Evolutionary conservation across 768 basidiomycete species (phyloP).

Genomic region (Scleroderma bovista): DNA sequence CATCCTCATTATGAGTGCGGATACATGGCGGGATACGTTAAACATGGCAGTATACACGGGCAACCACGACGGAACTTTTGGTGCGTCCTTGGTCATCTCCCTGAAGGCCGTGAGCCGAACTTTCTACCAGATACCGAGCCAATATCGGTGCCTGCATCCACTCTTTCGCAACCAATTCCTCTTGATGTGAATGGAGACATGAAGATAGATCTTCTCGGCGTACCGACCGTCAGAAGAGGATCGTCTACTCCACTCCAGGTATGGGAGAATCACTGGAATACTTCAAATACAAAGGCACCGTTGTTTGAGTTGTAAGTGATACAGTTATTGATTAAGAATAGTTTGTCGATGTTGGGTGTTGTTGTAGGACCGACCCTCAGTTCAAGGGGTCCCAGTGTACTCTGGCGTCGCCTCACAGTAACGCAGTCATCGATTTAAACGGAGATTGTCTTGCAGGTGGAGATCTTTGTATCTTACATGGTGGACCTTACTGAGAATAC

Average conservation of each 20-base stretch:
- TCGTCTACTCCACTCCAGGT: conserved; percentile 44
- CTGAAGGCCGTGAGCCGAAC: not conserved
- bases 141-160: conserved; percentile 56
- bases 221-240: conserved; percentile 33
- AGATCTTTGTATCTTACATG: not conserved
- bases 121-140: conserved; percentile 26
- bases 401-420: conserved; percentile 87
- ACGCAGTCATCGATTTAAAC: conserved; percentile 89
- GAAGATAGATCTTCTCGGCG: conserved; percentile 82
- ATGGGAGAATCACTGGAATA: conserved; percentile 81
- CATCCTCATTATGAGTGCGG: conserved; percentile 78
- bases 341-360: conserved; percentile 7
- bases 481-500: not conserved
- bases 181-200: conserved; percentile 87
- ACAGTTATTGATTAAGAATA: not conserved
- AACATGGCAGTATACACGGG: conserved; percentile 72
- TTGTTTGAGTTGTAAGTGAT: conserved; percentile 64
- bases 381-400: conserved; percentile 64
- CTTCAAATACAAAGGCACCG: conserved; percentile 42
- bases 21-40: conserved; percentile 41
- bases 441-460: conserved; percentile 93
- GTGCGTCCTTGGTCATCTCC: conserved; percentile 35
- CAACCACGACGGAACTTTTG: conserved; percentile 54
- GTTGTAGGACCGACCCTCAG: conserved; percentile 48
- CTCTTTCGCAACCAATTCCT: conserved; percentile 73